A percentile compares a stretch with the other conserved stretches of the same genome.
phyloP scores from a whole-genome alignment of 495 filamentous ascomycete genomes.

The Letharia lupina region DNA sequence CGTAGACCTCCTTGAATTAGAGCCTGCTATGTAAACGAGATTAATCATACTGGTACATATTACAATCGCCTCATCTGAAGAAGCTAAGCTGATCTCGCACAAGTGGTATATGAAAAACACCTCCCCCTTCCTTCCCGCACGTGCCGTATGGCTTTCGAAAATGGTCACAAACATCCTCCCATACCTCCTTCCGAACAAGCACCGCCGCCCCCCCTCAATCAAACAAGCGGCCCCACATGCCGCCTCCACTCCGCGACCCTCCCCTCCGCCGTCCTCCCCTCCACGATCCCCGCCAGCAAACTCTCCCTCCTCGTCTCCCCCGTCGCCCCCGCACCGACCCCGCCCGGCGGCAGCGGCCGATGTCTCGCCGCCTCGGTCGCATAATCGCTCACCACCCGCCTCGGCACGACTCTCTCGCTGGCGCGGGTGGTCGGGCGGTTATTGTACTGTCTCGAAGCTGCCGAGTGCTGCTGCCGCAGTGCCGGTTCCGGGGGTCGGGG shows the following conservation, averaged over 20 bases:
- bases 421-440: neutral
- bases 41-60: neutral
- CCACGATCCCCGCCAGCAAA: constrained; percentile 21
- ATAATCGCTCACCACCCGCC: neutral
- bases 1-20: neutral
- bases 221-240: constrained; percentile 16
- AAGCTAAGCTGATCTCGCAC: neutral
- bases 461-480: constrained; percentile 10
- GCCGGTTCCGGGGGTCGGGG: neutral
- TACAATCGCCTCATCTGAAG: neutral
- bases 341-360: neutral
- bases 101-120: neutral
- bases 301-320: constrained; percentile 13
- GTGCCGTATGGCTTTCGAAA: too few relatives aligned
- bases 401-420: constrained; percentile 15
- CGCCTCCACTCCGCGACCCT: constrained; percentile 26
- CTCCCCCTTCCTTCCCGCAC: neutral
- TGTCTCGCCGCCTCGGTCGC: constrained; percentile 12
- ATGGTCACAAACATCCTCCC: neutral
- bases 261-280: constrained; percentile 8
- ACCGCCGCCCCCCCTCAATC: neutral
- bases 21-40: neutral
- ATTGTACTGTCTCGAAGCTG: constrained; percentile 10
- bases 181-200: neutral
- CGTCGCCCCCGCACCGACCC: neutral